Base-by-base conservation (phyloP, 75 land plant species). In the Adiantum capillusveneris region DNA sequence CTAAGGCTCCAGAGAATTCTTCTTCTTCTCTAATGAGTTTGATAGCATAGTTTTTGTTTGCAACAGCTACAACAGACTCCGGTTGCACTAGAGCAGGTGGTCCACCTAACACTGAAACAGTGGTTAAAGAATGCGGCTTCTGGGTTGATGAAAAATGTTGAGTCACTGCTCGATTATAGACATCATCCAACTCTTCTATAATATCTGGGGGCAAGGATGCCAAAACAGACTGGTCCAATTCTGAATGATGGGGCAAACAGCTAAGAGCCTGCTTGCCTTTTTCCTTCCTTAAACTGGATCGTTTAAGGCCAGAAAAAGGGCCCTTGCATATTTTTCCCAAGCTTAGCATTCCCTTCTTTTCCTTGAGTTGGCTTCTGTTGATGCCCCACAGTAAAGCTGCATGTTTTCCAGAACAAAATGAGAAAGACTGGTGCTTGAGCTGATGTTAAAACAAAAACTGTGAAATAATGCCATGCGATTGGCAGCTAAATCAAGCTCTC, bases 191-290 rank as follows among this genome's bases (percentile, higher is more conserved):
- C 59, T 90, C 96, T 18, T 69, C 71, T 45, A 90, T 29, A 12
- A 90, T 67, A 31, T 90, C 96, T 36, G 75, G 74, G 22, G 96
- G 96, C 62, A 90, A 87, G 49, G 65, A 69, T 51, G 68, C 75
- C 46, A 90, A 25, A 53, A 90, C 82, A 13, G 65, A 59, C 20
- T 85, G 53, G 60, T 90, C 96, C 17, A 90, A 68, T 65, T 79
- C 50, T 17, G 69, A 63, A 11, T 83, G 29, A 31, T 79, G 76
- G 30, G 96, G 96, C 31, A 81, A 56, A 11, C 42, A 26, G 50
- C 53, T 63, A 18, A 14, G 6, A 25, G 25, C 43, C 31, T 58
- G 30, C 54, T 44, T 57, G 0, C 3, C 63, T 19, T 42, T 42
- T 24, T 26, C 26, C 16, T 43, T 42, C 2, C 49, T 18, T 11